Base-by-base conservation (phyloP, 2,329 filamentous ascomycete species). In the Alternaria solani region DNA sequence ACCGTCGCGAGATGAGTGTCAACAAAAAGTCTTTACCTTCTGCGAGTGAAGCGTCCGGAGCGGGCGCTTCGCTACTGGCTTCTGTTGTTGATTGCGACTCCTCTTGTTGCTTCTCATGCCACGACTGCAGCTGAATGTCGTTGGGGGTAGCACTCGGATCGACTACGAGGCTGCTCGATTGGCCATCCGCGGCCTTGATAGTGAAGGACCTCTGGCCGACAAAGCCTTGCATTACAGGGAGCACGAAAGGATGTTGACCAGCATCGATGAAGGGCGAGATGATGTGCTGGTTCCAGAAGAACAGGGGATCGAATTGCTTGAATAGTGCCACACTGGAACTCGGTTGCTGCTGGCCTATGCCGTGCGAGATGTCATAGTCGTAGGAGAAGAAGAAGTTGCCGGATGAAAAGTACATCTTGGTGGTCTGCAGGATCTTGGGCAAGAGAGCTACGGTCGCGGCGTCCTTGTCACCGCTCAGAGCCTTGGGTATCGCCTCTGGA, bases 361-460 rank as follows among this genome's bases (percentile, higher is more conserved):
- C 88, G 57, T 90, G 87, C 0, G 95, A 98, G 51, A 99, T 87
- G 75, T 99, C 94, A 75, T 94, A 86, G 66, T 99, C 95, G 76
- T 99, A 97, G 0, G 94, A 94, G 77, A 94, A 99, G 82, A 91
- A 98, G 78, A 97, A 98, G 76, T 92, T 97, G 64, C 86, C 86
- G 0, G 89, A 86, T 1, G 91, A 89, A 73, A 97, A 94, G 61
- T 97, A 87, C 56, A 98, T 87, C 72, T 92, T 92, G 2, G 93
- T 89, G 32, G 92, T 96, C 41, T 91, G 87, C 42, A 99, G 79
- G 39, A 98, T 83, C 73, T 97, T 96, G 1, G 94, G 94, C 11
- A 96, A 82, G 32, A 98, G 62, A 0, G 72, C 67, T 34, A 74
- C 59, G 2, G 75, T 77, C 3, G 71, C 69, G 2, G 73, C 75